Base-by-base conservation (phyloP, 331 rosid species). In the Pyrus hybrid region DNA sequence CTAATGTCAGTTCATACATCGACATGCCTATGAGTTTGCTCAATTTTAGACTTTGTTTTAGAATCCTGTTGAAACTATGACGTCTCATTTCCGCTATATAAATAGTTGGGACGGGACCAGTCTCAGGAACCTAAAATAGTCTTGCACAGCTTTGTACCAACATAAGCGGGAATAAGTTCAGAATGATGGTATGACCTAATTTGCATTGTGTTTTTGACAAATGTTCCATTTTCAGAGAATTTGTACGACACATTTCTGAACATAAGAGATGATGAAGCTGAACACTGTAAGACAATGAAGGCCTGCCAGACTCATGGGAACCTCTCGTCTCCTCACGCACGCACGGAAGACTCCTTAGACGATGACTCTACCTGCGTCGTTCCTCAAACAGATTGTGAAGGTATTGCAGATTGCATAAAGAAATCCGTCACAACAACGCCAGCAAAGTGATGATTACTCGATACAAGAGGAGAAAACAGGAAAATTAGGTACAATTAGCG, bases 261-360 rank as follows among this genome's bases (percentile, higher is more conserved):
- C 81, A 78, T 95, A 57, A 84, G 99, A 90, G 99, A 95, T 12
- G 99, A 95, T 28, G 97, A 95, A 87, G 99, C 93, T 35, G 99
- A 95, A 80, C 99, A 95, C 71, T 95, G 99, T 61, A 95, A 95
- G 86, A 92, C 99, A 2, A 95, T 95, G 99, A 95, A 74, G 87
- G 99, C 97, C 70, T 95, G 99, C 68, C 99, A 95, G 84, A 90
- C 87, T 67, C 84, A 75, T 16, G 99, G 99, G 70, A 95, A 89
- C 82, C 97, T 95, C 74, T 87, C 86, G 73, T 95, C 97, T 12
- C 97, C 97, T 56, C 99, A 94, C 86, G 83, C 99, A 1, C 74
- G n/a, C 71, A 47, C 79, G 7, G 97, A 83, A 83, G 87, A 77
- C 13, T 73, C 77, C 2, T 75, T 67, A 18, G 87, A 80, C 69